Base-by-base conservation (phyloP, 1,284 basidiomycete genomes). In the Mycosarcoma maydis region DNA sequence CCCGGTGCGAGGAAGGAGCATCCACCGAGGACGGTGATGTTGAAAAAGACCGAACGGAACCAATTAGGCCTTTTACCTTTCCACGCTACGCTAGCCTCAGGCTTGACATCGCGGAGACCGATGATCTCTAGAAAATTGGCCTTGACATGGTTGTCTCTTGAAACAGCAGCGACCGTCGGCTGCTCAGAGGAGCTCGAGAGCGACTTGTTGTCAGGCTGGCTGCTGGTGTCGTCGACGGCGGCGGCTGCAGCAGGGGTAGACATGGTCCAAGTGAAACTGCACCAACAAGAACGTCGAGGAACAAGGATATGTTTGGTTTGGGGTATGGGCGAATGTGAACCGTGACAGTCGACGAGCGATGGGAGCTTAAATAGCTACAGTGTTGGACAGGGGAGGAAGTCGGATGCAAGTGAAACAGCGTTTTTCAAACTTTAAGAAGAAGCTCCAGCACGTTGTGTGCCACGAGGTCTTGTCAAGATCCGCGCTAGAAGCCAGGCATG, bases 1-100 rank as follows among this genome's bases (percentile, higher is more conserved):
- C 82, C 82, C 0, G 82, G 83, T 0, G 73, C 57, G 8, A 76
- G 70, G 62, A 83, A 83, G 0, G 78, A 81, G 52, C 77, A 79
- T 3, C 70, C 34, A 11, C 83, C 83, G 5, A 82, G 74, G 23
- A 83, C 68, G 16, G 77, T 76, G 14, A 76, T 73, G 44, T 83
- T 58, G 51, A 62, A 65, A 36, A 75, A 71, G n/a, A 66, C 67
- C 16, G 58, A 55, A 5, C 75, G 61, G 58, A 70, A 78, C 69
- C 69, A 72, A 11, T 37, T 46, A 7, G 41, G 58, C 11, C 59
- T 60, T 20, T 47, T 37, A n/a, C 69, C 69, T 10, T 67, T 42
- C 59, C 64, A 72, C 0, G 42, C 55, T 0, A 44, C 49, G 10
- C 62, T 57, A 0, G 57, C 58, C n/a, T 66, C 57, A 23, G 68